Percentiles rank a stretch among this genome's conserved stretches.
These are phyloP conservation scores for Penicillium sp. DNA, from an alignment of 2,329 filamentous ascomycete species.

Conservation along the genomic window DNA sequence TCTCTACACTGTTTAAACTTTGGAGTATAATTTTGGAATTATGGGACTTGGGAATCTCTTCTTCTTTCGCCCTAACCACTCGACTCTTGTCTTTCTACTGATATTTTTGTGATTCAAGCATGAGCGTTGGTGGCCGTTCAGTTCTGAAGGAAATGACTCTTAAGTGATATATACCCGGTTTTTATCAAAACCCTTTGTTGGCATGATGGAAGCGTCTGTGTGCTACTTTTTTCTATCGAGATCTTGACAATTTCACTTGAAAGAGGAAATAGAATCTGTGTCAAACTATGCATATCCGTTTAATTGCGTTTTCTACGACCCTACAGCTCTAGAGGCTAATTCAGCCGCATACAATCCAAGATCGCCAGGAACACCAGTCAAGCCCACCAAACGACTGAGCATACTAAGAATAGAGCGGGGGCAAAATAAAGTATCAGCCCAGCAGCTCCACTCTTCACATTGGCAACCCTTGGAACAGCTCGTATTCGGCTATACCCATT, in stretches of 20 bases:
- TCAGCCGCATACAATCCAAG: background rate
- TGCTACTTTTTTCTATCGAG: background rate
- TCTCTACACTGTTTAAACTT: background rate
- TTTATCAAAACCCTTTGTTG: slow-evolving; percentile 5
- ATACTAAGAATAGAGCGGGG: slow-evolving; percentile 8
- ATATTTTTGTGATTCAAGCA: slow-evolving; percentile 11
- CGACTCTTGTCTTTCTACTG: slow-evolving; percentile 8
- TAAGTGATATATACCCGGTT: slow-evolving; percentile 20
- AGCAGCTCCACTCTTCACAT: slow-evolving; percentile 3
- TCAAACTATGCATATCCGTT: background rate
- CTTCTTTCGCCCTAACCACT: background rate
- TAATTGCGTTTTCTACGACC: too few relatives aligned
- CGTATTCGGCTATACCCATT: slow-evolving; percentile 7
- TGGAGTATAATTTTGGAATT: background rate
- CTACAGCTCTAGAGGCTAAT: background rate
- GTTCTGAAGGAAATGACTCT: slow-evolving; percentile 7
- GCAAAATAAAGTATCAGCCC: background rate
- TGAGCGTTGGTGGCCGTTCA: slow-evolving; percentile 15
- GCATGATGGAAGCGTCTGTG: slow-evolving; percentile 8
- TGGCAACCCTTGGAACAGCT: slow-evolving; percentile 1
- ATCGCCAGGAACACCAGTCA: slow-evolving; percentile 7
- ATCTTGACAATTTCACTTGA: background rate
- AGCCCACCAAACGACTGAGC: background rate
- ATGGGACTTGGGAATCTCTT: background rate
- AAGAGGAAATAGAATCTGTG: background rate